Conservation (phyloP, 78 protist species). For the Chrysochromulina parva region DNA sequence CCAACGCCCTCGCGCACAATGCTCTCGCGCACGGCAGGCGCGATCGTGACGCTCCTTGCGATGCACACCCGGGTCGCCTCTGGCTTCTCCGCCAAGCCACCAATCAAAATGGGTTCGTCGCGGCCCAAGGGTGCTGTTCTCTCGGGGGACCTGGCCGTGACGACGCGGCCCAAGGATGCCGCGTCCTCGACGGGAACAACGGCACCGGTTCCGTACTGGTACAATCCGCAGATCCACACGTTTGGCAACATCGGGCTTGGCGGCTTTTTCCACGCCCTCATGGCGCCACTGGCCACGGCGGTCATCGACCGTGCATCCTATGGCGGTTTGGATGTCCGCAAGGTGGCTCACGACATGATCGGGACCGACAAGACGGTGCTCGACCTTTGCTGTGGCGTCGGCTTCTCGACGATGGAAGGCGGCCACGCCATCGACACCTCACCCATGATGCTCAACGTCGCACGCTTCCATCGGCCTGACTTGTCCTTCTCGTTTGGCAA, state of each 20-base stretch:
- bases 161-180: too few relatives aligned
- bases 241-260: not conserved
- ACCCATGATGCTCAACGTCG: not conserved
- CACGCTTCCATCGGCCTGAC: not conserved
- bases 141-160: too few relatives aligned
- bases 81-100: too few relatives aligned
- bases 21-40: too few relatives aligned
- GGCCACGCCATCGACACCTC: not conserved
- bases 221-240: not conserved
- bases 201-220: not conserved
- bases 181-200: too few relatives aligned
- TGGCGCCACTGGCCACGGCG: not conserved
- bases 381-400: slow-evolving; percentile 4
- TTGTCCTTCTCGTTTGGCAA: not conserved
- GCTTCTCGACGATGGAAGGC: not conserved
- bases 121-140: too few relatives aligned
- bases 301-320: not conserved
- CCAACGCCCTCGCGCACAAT: too few relatives aligned
- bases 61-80: too few relatives aligned
- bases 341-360: not conserved
- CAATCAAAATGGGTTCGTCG: too few relatives aligned
- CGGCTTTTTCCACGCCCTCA: not conserved
- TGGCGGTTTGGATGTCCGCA: not conserved
- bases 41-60: too few relatives aligned
- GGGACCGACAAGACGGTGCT: not conserved